Evolutionary conservation across 192 early-diverging fungal species (phyloP).

Genomic region (Geranomyces michiganensis): DNA sequence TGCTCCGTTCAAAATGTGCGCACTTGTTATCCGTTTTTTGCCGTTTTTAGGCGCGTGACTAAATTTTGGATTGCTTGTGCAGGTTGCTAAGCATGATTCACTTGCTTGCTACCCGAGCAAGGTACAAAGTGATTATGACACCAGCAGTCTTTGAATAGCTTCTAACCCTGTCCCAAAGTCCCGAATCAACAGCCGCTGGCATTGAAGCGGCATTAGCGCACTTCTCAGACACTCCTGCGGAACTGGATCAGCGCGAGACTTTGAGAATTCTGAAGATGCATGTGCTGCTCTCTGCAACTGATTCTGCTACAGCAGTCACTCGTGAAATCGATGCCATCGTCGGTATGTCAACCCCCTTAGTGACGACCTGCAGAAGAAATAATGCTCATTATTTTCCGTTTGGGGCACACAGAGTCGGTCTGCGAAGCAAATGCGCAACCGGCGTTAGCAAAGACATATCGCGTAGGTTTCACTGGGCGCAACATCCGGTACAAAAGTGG

Average conservation of each 20-base stretch:
- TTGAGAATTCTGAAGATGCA: conserved; percentile 27
- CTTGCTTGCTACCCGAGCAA: conserved; percentile 13
- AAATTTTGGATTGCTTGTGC: neutral
- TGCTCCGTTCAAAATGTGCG: conserved; percentile 4
- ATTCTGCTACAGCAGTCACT: neutral
- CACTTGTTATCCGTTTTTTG: neutral
- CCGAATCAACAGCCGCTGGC: neutral
- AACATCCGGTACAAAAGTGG: too few relatives aligned
- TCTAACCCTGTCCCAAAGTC: neutral
- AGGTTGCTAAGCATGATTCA: conserved; percentile 28
- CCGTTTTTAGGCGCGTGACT: neutral
- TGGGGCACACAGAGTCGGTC: neutral
- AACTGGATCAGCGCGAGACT: conserved; percentile 7
- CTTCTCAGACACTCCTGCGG: neutral
- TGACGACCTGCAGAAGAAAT: neutral
- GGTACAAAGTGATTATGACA: neutral
- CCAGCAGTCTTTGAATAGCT: too few relatives aligned
- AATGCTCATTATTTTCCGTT: neutral
- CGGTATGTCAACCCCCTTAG: conserved; percentile 3
- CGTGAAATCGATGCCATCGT: conserved; percentile 13
- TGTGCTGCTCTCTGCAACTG: conserved; percentile 4
- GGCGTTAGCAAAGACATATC: conserved; percentile 3
- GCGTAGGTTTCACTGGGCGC: neutral
- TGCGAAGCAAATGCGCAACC: conserved; percentile 3
- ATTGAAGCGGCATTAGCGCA: neutral